Percentiles rank a stretch among this genome's conserved stretches.
phyloP scores from a whole-genome alignment of 1,284 basidiomycete species.

The Cutaneotrichosporon sp. region DNA sequence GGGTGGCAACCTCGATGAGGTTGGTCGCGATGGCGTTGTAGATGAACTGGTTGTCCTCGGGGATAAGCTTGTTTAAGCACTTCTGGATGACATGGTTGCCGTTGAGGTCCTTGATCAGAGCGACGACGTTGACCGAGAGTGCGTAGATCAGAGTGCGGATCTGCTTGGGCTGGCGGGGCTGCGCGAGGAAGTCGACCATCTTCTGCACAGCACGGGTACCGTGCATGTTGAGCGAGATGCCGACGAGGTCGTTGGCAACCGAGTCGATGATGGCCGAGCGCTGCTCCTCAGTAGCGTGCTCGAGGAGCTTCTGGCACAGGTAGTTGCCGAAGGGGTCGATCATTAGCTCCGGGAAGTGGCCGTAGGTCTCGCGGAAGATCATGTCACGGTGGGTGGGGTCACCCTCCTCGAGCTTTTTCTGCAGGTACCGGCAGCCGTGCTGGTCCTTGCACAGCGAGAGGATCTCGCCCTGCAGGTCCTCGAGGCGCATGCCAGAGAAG shows the following conservation, averaged over 20 bases:
- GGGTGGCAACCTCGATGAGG: constrained; percentile 98
- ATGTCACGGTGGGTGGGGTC: constrained; percentile 93
- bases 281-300: constrained; percentile 97
- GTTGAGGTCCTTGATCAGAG: constrained; percentile 99
- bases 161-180: constrained; percentile 79
- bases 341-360: constrained; percentile 98
- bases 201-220: constrained; percentile 99
- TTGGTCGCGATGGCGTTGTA: constrained; percentile 99
- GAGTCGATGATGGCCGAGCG: constrained; percentile 96
- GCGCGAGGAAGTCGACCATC: constrained; percentile 99
- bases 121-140: constrained; percentile 95
- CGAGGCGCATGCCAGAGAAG: constrained; percentile 89
- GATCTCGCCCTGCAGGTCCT: constrained; percentile 94
- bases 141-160: constrained; percentile 97
- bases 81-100: constrained; percentile 99
- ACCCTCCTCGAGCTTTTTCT: constrained; percentile 98
- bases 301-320: constrained; percentile 96
- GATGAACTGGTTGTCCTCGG: constrained; percentile 99
- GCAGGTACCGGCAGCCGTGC: constrained; percentile 96
- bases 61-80: constrained; percentile 94
- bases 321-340: constrained; percentile 99
- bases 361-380: constrained; percentile 98
- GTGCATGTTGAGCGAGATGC: constrained; percentile 99
- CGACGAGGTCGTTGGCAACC: constrained; percentile 94
- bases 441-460: constrained; percentile 95